phyloP scores from a whole-genome alignment of 306 rosid species.

The Astragalus glycyphyllos region DNA sequence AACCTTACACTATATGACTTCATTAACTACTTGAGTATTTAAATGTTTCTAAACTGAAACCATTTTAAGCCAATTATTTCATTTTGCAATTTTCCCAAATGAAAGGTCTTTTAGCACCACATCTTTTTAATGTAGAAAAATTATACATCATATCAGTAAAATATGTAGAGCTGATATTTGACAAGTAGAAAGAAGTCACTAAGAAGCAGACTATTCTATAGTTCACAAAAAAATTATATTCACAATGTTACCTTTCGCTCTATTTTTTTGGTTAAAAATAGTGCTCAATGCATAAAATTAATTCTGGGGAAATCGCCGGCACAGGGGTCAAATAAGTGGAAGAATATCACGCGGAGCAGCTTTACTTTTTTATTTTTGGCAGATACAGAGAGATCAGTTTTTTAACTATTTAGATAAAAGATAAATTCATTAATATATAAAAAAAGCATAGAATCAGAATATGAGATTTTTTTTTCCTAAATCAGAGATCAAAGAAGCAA shows the following conservation, averaged over 20 bases:
- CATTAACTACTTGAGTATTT: conserved; percentile 7
- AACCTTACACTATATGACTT: not conserved
- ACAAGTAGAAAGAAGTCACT: conserved; percentile 5
- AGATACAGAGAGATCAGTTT: not conserved
- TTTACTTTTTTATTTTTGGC: conserved; percentile 1
- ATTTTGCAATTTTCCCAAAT: conserved; percentile 3
- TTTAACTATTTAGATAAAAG: not conserved
- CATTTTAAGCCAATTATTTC: conserved; percentile 15
- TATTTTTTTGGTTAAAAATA: conserved; percentile 2
- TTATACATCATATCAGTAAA: conserved; percentile 31
- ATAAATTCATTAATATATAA: conserved; percentile 3
- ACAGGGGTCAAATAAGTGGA: conserved; percentile 19
- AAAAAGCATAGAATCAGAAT: conserved; percentile 3
- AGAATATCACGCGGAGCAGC: not conserved
- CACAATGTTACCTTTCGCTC: conserved; percentile 16
- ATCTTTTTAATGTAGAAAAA: conserved; percentile 29
- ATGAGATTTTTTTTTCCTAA: not conserved
- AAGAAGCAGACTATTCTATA: conserved; percentile 11
- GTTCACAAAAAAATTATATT: not conserved
- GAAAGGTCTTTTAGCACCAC: not conserved
- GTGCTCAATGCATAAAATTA: conserved; percentile 20
- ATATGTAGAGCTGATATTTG: conserved; percentile 3
- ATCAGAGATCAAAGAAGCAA: conserved; percentile 21
- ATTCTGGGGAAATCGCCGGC: conserved; percentile 18
- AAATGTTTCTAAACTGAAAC: not conserved